These are phyloP conservation scores for Xylariaceae sp. DNA, from an alignment of 2,329 filamentous ascomycete species.

Conservation along the genomic window DNA sequence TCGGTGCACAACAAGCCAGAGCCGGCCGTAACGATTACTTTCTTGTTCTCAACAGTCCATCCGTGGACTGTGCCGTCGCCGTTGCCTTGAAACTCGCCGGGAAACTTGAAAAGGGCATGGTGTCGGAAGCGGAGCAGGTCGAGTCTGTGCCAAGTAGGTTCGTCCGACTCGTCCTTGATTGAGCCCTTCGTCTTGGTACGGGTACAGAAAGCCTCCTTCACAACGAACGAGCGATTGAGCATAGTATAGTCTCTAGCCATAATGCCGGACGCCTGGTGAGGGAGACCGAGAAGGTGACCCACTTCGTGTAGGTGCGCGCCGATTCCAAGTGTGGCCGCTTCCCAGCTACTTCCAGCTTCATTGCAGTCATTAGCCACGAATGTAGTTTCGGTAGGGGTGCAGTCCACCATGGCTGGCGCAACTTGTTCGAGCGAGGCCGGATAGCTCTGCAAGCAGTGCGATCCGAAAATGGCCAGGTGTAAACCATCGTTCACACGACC, in stretches of 20 bases:
- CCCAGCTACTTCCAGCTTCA: conserved; percentile 88
- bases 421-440: conserved; percentile 87
- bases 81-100: conserved; percentile 63
- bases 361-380: conserved; percentile 81
- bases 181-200: conserved; percentile 80
- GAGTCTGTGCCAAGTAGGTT: conserved; percentile 87
- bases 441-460: conserved; percentile 87
- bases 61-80: conserved; percentile 77
- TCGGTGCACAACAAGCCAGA: conserved; percentile 85
- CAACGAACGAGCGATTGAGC: conserved; percentile 78
- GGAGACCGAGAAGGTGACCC: conserved; percentile 85
- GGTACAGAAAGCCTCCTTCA: conserved; percentile 80
- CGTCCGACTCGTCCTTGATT: conserved; percentile 69
- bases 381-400: conserved; percentile 78
- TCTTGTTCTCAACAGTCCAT: conserved; percentile 76
- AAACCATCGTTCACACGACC: conserved; percentile 67
- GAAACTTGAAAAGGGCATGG: conserved; percentile 84
- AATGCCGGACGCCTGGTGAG: conserved; percentile 83
- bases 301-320: conserved; percentile 90
- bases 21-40: conserved; percentile 70
- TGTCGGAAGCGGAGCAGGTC: conserved; percentile 85
- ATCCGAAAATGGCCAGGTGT: conserved; percentile 85
- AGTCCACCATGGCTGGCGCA: conserved; percentile 82
- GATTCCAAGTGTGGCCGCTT: conserved; percentile 90
- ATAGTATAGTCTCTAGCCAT: conserved; percentile 87